These are phyloP conservation scores for Meyerozyma athensensis DNA, from an alignment of 1,139 yeast genomes.

Conservation along the genomic window DNA sequence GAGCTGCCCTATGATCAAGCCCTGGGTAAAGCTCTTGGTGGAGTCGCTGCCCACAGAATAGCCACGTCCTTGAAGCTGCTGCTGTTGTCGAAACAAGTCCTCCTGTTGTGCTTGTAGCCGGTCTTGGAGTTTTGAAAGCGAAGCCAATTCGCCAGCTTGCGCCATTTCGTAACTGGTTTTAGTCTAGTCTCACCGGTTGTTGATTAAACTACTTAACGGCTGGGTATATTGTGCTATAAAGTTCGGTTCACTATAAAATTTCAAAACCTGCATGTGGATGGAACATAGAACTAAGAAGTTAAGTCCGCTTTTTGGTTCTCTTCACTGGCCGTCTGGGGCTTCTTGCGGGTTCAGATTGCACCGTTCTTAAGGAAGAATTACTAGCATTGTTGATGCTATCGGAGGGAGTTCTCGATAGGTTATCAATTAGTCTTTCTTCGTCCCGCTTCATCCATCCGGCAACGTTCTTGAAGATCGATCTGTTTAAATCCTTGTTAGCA, in stretches of 20 bases:
- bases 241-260: neutral
- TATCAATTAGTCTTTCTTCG: slow-evolving; percentile 9
- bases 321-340: slow-evolving; percentile 2
- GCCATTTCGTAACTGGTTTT: neutral
- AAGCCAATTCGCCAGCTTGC: neutral
- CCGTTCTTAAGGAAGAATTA: neutral
- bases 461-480: slow-evolving; percentile 56
- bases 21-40: slow-evolving; percentile 70
- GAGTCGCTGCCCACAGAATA: neutral
- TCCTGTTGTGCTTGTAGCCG: slow-evolving; percentile 32
- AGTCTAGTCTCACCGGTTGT: too few relatives aligned
- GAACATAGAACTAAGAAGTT: neutral
- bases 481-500: slow-evolving; percentile 43
- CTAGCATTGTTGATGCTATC: neutral
- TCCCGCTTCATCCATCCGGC: slow-evolving; percentile 61
- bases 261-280: slow-evolving; percentile 1
- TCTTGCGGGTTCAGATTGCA: neutral
- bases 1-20: slow-evolving; percentile 76
- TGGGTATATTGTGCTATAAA: too few relatives aligned
- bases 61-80: slow-evolving; percentile 21
- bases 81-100: slow-evolving; percentile 26
- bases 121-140: slow-evolving; percentile 18
- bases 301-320: neutral
- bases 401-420: neutral
- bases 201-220: too few relatives aligned